These are phyloP conservation scores for Boletus mariae DNA, from an alignment of 1,284 basidiomycete genomes.

Conservation along the genomic window DNA sequence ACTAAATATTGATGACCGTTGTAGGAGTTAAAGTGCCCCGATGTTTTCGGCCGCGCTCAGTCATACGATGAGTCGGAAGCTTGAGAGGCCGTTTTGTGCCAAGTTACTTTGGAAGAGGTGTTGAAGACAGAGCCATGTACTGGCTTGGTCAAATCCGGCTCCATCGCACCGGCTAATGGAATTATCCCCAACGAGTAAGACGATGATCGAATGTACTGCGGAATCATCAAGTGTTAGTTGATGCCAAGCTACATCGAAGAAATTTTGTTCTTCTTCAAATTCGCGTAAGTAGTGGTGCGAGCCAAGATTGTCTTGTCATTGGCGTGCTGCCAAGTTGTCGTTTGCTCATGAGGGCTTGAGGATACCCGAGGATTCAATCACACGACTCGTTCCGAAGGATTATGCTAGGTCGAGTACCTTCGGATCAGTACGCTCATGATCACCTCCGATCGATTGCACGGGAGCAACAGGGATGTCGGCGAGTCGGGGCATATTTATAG, in stretches of 20 bases:
- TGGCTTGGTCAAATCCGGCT: slow-evolving; percentile 2
- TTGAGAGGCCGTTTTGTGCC: neutral
- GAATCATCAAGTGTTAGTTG: neutral
- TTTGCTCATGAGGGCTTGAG: neutral
- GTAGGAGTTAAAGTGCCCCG: neutral
- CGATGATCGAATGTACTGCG: neutral
- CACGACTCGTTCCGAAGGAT: neutral
- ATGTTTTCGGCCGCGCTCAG: neutral
- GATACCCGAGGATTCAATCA: neutral
- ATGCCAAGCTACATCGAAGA: neutral
- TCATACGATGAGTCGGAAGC: neutral
- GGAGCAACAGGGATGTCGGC: neutral
- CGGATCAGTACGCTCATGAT: neutral
- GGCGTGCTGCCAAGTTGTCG: neutral
- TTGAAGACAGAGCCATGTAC: too few species aligned
- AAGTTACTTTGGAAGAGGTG: neutral
- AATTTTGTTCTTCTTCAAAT: too few species aligned
- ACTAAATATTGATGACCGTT: neutral
- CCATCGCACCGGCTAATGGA: slow-evolving; percentile 3
- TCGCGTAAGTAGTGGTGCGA: neutral
- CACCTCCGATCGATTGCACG: neutral
- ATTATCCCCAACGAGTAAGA: slow-evolving; percentile 13
- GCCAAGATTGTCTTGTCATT: neutral
- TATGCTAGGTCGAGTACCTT: neutral
- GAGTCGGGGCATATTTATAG: neutral